Evolutionary conservation across 2,329 filamentous ascomycete species (phyloP), one percentile per base, ranked within the genome.

Genomic region (Ophiosphaerella narmari): DNA sequence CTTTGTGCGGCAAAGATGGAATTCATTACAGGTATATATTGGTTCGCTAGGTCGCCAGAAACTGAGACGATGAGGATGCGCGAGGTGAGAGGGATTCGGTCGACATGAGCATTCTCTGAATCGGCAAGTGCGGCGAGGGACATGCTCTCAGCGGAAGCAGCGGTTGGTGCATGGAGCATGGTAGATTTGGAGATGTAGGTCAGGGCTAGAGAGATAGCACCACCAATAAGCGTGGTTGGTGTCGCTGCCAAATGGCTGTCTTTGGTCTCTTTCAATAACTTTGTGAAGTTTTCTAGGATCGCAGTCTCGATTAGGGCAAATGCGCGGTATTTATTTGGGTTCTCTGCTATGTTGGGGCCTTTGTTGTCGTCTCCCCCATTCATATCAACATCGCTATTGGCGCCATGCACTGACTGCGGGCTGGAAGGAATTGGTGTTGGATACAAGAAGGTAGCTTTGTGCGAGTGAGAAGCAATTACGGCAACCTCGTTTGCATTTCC

Each of bases 1-100:
- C 93, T 87, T 66, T 96, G 90, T 51, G 93, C 94, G 2, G 94
- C 94, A 74, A 99, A 99, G 54, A 97, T 96, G 64, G 88, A 85
- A 76, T 99, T 99, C 94, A 99, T 99, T 61, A 96, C 94, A 0
- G 93, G 89, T 48, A 99, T 99, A 77, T 99, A 99, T 74, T 97
- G 86, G 54, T 84, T 89, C 5, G 91, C 86, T 0, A 96, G 84
- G 64, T 93, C 89, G 67, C 91, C 91, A 39, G 90, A 96, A 4
- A 97, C 91, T 40, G 90, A 96, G 46, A 99, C 73, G 56, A 97
- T 86, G 46, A 99, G 82, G 65, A 99, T 96, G 52, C 94, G 89
- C 12, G 87, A 88, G 60, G 89, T 87, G 16, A 94, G 78, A 14
- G 82, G 79, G 2, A 76, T 48, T 66, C 54, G 77, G 60, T 60